phyloP scores from a whole-genome alignment of 805 yeast species.

The Millerozyma miso region DNA sequence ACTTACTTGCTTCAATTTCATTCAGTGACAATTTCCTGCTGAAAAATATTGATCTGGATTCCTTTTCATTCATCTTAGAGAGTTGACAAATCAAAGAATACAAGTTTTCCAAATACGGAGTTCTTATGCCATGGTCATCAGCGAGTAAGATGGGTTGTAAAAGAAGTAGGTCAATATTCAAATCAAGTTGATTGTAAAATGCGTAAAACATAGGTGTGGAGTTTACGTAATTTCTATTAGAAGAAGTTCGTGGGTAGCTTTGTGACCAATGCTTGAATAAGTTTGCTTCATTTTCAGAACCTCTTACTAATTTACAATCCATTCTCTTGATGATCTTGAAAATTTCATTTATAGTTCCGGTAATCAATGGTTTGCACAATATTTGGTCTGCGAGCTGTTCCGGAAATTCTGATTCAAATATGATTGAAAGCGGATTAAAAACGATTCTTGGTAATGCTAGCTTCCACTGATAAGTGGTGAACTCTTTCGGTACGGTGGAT shows the following conservation, averaged over 20 bases:
- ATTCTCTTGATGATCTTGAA: slow-evolving; percentile 68
- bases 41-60: slow-evolving; percentile 25
- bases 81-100: slow-evolving; percentile 74
- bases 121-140: slow-evolving; percentile 81
- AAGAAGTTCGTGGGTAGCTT: slow-evolving; percentile 32
- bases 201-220: slow-evolving; percentile 65
- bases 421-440: slow-evolving; percentile 68
- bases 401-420: slow-evolving; percentile 71
- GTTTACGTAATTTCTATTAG: slow-evolving; percentile 32
- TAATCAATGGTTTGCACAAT: slow-evolving; percentile 77
- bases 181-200: slow-evolving; percentile 46
- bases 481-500: slow-evolving; percentile 51
- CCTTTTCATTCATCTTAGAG: slow-evolving; percentile 39
- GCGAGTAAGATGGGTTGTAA: slow-evolving; percentile 85
- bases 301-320: slow-evolving; percentile 69
- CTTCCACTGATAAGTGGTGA: slow-evolving; percentile 77
- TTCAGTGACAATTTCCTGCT: slow-evolving; percentile 13
- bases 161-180: slow-evolving; percentile 70
- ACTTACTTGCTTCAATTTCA: slow-evolving; percentile 1
- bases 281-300: slow-evolving; percentile 63
- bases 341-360: slow-evolving; percentile 76
- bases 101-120: slow-evolving; percentile 86
- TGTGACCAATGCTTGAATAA: slow-evolving; percentile 52
- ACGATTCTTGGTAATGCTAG: slow-evolving; percentile 75
- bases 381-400: slow-evolving; percentile 57